Evolutionary conservation across 163 green algal species (phyloP).

Genomic region (Chlamydomonas reinhardtii): DNA sequence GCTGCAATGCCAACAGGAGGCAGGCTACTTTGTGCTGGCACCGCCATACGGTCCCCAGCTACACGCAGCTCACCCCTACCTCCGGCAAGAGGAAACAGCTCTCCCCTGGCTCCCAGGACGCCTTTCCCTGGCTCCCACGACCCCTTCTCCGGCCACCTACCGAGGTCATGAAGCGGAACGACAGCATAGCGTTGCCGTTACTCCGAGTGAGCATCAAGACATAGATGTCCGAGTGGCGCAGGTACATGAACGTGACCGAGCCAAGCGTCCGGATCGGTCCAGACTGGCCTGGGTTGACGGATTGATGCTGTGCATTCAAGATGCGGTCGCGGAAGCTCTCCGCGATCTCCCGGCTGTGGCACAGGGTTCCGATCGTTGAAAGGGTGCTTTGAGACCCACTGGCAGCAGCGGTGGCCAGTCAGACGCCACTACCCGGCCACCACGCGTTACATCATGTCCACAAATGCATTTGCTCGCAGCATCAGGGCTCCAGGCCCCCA

Average conservation of each 20-base stretch:
- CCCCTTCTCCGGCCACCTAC: conserved; percentile 55
- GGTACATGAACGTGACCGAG: conserved; percentile 82
- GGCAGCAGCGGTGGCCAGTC: background rate
- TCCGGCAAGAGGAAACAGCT: no score
- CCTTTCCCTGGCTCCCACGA: no score
- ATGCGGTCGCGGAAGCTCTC: conserved; percentile 92
- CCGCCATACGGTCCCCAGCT: no score
- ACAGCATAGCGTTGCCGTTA: conserved; percentile 94
- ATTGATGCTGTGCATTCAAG: conserved; percentile 73
- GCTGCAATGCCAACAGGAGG: no score
- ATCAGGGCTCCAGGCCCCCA: no score
- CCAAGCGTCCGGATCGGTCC: conserved; percentile 82
- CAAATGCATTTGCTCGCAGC: background rate
- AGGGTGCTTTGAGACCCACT: background rate
- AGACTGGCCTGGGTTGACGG: no score
- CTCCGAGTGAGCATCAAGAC: conserved; percentile 89
- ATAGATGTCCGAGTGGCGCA: conserved; percentile 85
- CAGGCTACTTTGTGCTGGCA: no score
- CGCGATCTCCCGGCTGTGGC: conserved; percentile 84
- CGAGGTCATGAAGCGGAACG: conserved; percentile 92
- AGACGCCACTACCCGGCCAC: no score
- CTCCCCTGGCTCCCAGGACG: no score
- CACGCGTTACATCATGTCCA: background rate
- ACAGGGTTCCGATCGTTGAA: background rate
- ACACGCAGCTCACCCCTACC: no score